Evolutionary conservation across 2,329 filamentous ascomycete species (phyloP), one percentile per base, ranked within the genome.

Genomic region (Thermothelomyces thermophilus): DNA sequence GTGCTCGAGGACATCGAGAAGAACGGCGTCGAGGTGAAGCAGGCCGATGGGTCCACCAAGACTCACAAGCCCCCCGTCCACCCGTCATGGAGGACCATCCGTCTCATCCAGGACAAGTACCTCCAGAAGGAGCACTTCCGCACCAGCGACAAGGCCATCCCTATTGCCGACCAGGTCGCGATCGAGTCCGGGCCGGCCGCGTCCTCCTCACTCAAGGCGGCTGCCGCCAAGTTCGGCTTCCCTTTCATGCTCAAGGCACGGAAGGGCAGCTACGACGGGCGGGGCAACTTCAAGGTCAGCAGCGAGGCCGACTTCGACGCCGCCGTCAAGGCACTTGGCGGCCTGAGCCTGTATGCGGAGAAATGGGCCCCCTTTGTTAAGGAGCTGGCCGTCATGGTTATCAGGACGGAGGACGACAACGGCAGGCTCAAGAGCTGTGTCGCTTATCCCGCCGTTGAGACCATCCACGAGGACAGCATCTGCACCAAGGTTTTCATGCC

Each of bases 241-340:
- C 91, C 91, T 0, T 86, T 87, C 65, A 95, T 96, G 89, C 75
- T 97, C 56, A 97, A 97, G 74, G 84, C 87, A 6, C 81, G 88
- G 61, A 94, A 86, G 55, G 86, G 90, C 59, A 91, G 90, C 11
- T 97, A 96, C 63, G 91, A 97, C 66, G 91, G 91, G n/a, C 78
- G 87, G 19, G 83, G 83, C 60, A 82, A 82, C 69, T 73, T 77
- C 63, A 75, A 75, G 58, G 68, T 82, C 22, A 58, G 61, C 8
- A 64, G 67, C 16, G 63, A 66, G 0, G 66, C 65, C 11, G 76
- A 81, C 51, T 67, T 79, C 51, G 74, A 79, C 19, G 73, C 73
- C n/a, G 90, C 88, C 0, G 71, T 87, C 17, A 70, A 83, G 51
- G 80, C 82, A 1, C 76, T 97, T 42, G 82, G 82, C 36, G 79